These are phyloP conservation scores for Kwoniella shandongensis DNA, from an alignment of 768 basidiomycete species.

Conservation along the genomic window DNA sequence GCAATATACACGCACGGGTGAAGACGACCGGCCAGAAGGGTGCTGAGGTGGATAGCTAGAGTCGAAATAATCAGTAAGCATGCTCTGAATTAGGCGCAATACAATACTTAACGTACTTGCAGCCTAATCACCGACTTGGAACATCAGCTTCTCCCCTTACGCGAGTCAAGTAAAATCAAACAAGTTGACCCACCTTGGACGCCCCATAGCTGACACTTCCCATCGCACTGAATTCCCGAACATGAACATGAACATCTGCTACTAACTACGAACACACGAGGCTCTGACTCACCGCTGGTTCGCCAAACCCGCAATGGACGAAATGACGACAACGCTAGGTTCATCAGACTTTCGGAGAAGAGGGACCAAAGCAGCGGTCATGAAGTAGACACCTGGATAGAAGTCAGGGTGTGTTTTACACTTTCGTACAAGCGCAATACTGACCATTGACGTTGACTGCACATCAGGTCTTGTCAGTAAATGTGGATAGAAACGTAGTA, in stretches of 20 bases:
- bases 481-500: background rate
- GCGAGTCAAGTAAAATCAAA: background rate
- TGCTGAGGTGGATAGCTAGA: conserved; percentile 35
- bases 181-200: conserved; percentile 28
- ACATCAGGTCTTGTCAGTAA: background rate
- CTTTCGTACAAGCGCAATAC: background rate
- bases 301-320: conserved; percentile 42
- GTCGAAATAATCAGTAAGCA: background rate
- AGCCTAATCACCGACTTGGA: conserved; percentile 15
- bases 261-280: background rate
- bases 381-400: conserved; percentile 36
- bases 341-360: conserved; percentile 32
- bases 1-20: conserved; percentile 29
- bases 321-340: conserved; percentile 41
- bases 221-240: conserved; percentile 13
- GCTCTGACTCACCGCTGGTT: conserved; percentile 29
- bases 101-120: conserved; percentile 19
- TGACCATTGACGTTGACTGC: conserved; percentile 40
- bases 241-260: background rate
- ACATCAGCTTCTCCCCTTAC: background rate
- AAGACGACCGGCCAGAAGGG: conserved; percentile 40
- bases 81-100: background rate
- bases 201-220: conserved; percentile 39
- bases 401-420: background rate
- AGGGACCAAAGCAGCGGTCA: conserved; percentile 39